phyloP scores from a whole-genome alignment of 495 filamentous ascomycete species.

The Polyplosphaeria fusca region DNA sequence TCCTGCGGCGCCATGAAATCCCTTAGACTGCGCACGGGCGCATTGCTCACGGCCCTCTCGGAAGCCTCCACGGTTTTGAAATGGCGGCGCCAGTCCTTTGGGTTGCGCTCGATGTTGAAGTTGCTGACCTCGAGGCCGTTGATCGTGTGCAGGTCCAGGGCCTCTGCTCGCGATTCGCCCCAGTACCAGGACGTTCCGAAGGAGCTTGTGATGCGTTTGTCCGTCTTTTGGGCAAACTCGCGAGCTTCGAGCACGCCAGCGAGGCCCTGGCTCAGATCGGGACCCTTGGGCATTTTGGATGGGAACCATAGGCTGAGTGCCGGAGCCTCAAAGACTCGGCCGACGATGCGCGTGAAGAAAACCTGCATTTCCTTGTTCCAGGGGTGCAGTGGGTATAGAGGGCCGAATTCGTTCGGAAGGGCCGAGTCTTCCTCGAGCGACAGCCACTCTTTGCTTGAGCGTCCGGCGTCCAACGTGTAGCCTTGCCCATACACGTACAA shows the following conservation, averaged over 20 bases:
- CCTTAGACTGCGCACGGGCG: background rate
- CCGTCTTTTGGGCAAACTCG: constrained; percentile 43
- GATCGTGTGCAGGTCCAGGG: constrained; percentile 52
- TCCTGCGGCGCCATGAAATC: constrained; percentile 10
- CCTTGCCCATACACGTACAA: constrained; percentile 49
- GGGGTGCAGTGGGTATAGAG: constrained; percentile 51
- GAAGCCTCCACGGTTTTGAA: constrained; percentile 43
- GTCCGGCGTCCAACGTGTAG: constrained; percentile 45
- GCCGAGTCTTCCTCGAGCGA: background rate
- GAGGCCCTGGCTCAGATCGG: constrained; percentile 26
- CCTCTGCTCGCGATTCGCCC: constrained; percentile 54
- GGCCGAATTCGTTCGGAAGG: constrained; percentile 31
- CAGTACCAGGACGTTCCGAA: constrained; percentile 52
- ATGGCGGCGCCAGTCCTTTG: constrained; percentile 47
- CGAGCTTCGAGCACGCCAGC: constrained; percentile 44
- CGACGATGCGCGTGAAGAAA: constrained; percentile 51
- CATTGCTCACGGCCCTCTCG: background rate
- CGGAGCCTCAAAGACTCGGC: constrained; percentile 54
- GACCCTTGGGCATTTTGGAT: constrained; percentile 7
- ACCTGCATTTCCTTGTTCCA: constrained; percentile 43
- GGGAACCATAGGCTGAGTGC: constrained; percentile 49
- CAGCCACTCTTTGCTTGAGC: constrained; percentile 28
- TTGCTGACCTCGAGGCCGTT: constrained; percentile 51
- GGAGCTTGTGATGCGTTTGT: constrained; percentile 46
- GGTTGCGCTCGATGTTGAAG: constrained; percentile 46